Conservation (phyloP, 2,329 filamentous ascomycete genomes). For the Leptoxyphium fumago region DNA sequence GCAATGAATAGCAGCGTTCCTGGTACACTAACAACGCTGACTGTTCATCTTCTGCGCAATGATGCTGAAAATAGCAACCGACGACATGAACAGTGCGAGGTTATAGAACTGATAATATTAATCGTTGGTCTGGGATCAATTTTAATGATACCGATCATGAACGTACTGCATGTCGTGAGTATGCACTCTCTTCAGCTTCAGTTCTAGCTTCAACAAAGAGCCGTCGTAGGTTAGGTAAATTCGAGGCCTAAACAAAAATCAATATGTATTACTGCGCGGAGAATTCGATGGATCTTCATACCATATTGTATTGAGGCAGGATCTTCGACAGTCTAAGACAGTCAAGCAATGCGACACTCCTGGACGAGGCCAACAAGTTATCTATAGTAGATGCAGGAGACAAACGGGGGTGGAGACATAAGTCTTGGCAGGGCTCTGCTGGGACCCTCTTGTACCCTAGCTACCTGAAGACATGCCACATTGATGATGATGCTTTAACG, state of each 20-base stretch:
- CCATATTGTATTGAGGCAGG: too few relatives aligned
- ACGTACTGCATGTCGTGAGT: constrained; percentile 74
- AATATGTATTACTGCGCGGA: too few relatives aligned
- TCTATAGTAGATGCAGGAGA: too few relatives aligned
- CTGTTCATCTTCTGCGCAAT: constrained; percentile 70
- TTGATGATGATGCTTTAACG: too few relatives aligned
- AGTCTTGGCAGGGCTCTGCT: not conserved
- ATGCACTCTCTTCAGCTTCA: constrained; percentile 85
- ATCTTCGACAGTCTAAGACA: too few relatives aligned
- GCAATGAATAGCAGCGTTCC: too few relatives aligned
- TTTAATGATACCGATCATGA: not conserved
- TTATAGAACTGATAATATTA: constrained; percentile 69
- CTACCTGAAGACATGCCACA: too few relatives aligned
- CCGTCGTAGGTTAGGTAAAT: constrained; percentile 83
- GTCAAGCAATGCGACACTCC: too few relatives aligned
- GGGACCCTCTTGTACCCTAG: not conserved
- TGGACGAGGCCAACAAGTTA: too few relatives aligned
- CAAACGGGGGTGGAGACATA: not conserved
- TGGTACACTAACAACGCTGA: not conserved
- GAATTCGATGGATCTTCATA: too few relatives aligned
- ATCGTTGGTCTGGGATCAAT: not conserved
- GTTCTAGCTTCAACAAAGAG: constrained; percentile 90
- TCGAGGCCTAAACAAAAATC: constrained; percentile 40
- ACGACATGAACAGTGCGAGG: constrained; percentile 89
- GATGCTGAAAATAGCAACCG: constrained; percentile 84